Percentiles rank a stretch among this genome's conserved stretches.
Evolutionary conservation across 495 filamentous ascomycete species (phyloP).

Genomic region (Penicillium paxilli): DNA sequence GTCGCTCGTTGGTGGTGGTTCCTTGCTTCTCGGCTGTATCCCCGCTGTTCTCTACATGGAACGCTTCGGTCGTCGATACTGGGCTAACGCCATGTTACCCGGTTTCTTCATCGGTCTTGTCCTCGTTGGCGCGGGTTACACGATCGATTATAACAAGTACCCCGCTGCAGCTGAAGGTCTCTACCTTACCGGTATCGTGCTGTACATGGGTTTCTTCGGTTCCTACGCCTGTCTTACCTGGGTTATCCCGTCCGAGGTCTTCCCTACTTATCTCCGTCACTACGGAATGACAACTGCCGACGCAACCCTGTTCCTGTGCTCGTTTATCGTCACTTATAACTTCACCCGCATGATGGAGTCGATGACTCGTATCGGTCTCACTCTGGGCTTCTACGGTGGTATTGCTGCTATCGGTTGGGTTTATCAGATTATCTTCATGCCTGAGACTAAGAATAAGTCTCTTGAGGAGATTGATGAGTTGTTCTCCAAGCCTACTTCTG

Average conservation of each 20-base stretch:
- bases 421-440: constrained; percentile 63
- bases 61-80: constrained; percentile 57
- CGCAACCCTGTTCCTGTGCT: constrained; percentile 57
- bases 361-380: constrained; percentile 57
- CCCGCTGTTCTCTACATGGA: constrained; percentile 64
- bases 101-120: constrained; percentile 61
- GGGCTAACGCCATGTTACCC: constrained; percentile 61
- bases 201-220: constrained; percentile 65
- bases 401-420: constrained; percentile 58
- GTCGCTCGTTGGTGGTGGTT: constrained; percentile 62
- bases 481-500: constrained; percentile 55
- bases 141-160: constrained; percentile 38
- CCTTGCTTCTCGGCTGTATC: constrained; percentile 56
- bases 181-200: constrained; percentile 58
- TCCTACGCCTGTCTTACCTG: constrained; percentile 63
- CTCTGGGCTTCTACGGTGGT: constrained; percentile 61
- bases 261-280: constrained; percentile 59
- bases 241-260: constrained; percentile 61
- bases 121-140: constrained; percentile 56
- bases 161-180: constrained; percentile 44
- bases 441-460: constrained; percentile 64
- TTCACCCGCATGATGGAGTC: constrained; percentile 58
- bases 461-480: constrained; percentile 62
- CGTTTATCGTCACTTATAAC: constrained; percentile 65
- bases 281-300: constrained; percentile 62